Conservation (phyloP, 2,329 filamentous ascomycete species). For the Cercospora nicotianae region DNA sequence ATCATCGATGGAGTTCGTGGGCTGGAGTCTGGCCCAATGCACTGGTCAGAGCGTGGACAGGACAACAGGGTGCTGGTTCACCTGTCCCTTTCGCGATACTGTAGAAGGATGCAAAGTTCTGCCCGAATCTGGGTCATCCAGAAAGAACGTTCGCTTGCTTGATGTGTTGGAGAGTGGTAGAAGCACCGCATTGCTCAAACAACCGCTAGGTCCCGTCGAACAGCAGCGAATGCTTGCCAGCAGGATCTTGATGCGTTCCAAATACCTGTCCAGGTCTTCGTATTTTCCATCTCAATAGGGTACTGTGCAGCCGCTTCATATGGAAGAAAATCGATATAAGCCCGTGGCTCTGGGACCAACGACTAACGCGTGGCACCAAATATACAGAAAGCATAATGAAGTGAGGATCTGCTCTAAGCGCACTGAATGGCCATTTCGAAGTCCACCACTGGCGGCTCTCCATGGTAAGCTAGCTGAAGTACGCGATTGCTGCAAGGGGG, state of each 20-base stretch:
- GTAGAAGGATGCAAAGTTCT: not conserved
- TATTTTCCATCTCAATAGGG: not conserved
- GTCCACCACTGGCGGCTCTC: not conserved
- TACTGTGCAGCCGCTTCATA: not conserved
- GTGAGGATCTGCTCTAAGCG: not conserved
- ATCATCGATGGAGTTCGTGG: not conserved
- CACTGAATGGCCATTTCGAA: not conserved
- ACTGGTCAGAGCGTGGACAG: not conserved
- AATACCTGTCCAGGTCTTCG: not conserved
- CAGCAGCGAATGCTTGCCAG: not conserved
- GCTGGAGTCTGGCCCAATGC: not conserved
- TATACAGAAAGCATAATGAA: not conserved
- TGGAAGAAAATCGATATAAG: not conserved
- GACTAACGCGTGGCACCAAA: not conserved
- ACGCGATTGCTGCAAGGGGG: not conserved
- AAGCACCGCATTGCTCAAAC: not conserved
- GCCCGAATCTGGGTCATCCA: not conserved
- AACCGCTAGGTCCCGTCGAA: not conserved
- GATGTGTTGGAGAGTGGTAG: not conserved
- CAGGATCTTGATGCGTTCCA: not conserved
- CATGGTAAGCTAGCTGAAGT: slow-evolving; percentile 6
- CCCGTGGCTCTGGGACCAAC: not conserved
- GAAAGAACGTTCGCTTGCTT: not conserved
- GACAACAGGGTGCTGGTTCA: not conserved
- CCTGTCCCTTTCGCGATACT: not conserved